phyloP scores from a whole-genome alignment of 2,329 filamentous ascomycete genomes.

The Calonectria henricotiae region DNA sequence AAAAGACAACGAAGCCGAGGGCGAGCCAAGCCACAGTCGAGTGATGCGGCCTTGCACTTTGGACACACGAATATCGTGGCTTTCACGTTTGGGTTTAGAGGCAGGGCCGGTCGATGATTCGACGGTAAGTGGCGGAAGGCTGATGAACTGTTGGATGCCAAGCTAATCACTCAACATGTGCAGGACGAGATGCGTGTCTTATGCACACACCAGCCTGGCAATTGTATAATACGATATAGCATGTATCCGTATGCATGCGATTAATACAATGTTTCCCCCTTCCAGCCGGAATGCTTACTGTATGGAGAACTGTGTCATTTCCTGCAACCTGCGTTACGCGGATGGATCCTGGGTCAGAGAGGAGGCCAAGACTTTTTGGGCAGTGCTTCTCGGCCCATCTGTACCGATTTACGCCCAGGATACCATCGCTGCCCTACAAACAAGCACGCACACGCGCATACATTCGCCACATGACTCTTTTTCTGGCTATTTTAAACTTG shows the following conservation, averaged over 20 bases:
- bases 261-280: not conserved
- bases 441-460: no score
- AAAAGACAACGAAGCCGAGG: slow-evolving; percentile 4
- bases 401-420: slow-evolving; percentile 23
- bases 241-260: not conserved
- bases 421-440: slow-evolving; percentile 6
- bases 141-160: slow-evolving; percentile 23
- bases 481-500: no score
- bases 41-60: slow-evolving; percentile 11
- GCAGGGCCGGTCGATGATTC: slow-evolving; percentile 16
- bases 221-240: not conserved
- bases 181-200: no score
- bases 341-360: slow-evolving; percentile 19
- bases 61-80: slow-evolving; percentile 14
- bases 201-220: slow-evolving; percentile 6
- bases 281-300: slow-evolving; percentile 7
- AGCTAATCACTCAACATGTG: slow-evolving; percentile 3
- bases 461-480: no score
- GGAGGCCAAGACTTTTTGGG: slow-evolving; percentile 25
- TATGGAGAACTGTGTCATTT: slow-evolving; percentile 6
- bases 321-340: not conserved
- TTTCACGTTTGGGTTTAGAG: not conserved
- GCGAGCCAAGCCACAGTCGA: slow-evolving; percentile 18
- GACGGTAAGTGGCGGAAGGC: slow-evolving; percentile 15
- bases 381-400: slow-evolving; percentile 12